phyloP scores from a whole-genome alignment of 192 early-diverging fungal species.

The Podila epigama region DNA sequence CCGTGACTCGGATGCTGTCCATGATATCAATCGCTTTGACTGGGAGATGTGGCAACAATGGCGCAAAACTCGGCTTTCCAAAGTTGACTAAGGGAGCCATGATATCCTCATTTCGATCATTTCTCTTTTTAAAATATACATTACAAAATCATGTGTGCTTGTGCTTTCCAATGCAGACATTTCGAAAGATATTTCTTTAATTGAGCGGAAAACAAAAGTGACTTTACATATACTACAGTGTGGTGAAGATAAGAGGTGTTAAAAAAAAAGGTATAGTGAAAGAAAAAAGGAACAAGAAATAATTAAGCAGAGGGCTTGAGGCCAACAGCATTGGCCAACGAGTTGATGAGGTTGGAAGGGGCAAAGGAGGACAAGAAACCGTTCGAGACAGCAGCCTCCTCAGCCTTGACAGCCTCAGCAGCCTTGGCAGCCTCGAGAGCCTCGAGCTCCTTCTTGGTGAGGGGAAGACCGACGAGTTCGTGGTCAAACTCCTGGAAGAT shows the following conservation, averaged over 20 bases:
- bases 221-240: conserved; percentile 31
- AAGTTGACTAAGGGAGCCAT: background rate
- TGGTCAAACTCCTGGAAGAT: conserved; percentile 49
- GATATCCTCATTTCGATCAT: background rate
- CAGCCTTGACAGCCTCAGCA: conserved; percentile 7
- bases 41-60: conserved; percentile 56
- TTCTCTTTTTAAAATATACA: background rate
- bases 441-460: conserved; percentile 39
- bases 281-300: background rate
- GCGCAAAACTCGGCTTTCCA: background rate
- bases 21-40: conserved; percentile 59
- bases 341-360: conserved; percentile 25
- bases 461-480: conserved; percentile 29
- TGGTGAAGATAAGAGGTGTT: background rate
- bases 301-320: conserved; percentile 27
- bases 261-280: background rate
- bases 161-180: background rate
- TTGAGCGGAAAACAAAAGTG: too few relatives aligned
- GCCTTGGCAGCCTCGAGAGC: conserved; percentile 17
- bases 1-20: conserved; percentile 52
- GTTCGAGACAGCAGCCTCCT: background rate
- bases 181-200: background rate
- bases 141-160: background rate
- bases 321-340: conserved; percentile 26
- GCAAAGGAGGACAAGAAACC: conserved; percentile 17